Base-by-base conservation (phyloP, 176 grass and related monocot species). In the Paspalum vaginatum region DNA sequence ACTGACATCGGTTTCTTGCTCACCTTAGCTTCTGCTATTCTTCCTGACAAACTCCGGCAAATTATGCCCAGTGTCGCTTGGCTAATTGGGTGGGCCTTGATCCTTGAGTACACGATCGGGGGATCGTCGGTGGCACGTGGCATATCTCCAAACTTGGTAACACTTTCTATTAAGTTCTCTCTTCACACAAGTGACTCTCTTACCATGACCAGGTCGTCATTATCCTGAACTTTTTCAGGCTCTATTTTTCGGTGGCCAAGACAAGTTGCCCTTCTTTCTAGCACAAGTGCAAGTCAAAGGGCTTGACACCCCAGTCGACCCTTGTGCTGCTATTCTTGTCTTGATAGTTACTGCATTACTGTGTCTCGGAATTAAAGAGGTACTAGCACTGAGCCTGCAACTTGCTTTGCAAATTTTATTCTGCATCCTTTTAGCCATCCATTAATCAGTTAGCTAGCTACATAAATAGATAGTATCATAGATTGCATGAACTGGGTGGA, bases 281-380 rank as follows among this genome's bases (percentile, higher is more conserved):
- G 86, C 83, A 49, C 87, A 91, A 79, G 53, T 92, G 27, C 74
- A 89, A 51, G 65, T 94, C 74, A 87, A 91, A 92, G 76, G 87
- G 25, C 83, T 98, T 63, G 86, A 70, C 13, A 87, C 89, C 39
- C 32, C 86, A 42, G 74, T 93, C 60, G 95, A 98, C 81, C 95
- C 95, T 56, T 98, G 95, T 87, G 92, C 92, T 77, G 90, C 95
- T 77, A 83, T 98, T 92, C 95, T 98, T 78, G 92, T 98, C 55
- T 53, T 94, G 32, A 53, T 86, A 65, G 90, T 98, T 49, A 98
- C 95, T 50, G 90, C 87, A 66, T 80, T 98, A 45, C 84, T 98
- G 52, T 94, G 90, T 77, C 39, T 94, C 2, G 95, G 95, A 78
- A 98, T 98, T 65, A 94, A 93, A 66, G 95, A 98, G 92, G 95